These are phyloP conservation scores for Fraxinus cuspidata DNA, from an alignment of 257 asterid genomes.

Conservation along the genomic window DNA sequence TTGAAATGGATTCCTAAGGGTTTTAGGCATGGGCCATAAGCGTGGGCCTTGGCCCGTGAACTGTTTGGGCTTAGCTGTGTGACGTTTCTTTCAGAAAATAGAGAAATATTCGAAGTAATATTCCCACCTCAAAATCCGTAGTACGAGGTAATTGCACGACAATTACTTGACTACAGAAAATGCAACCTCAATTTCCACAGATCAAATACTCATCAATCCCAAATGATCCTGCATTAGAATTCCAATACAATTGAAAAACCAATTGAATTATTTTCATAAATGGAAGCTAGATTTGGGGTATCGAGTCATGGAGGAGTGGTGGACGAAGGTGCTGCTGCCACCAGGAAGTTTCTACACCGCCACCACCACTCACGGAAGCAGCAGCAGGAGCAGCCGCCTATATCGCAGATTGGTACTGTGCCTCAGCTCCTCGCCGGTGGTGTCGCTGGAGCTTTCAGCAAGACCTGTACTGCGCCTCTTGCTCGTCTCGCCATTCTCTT, in stretches of 20 bases:
- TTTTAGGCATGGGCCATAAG: no score
- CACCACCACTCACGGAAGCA: slow-evolving; percentile 37
- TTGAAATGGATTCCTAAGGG: no score
- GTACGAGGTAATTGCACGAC: neutral
- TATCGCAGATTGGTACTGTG: slow-evolving; percentile 65
- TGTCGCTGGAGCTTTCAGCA: slow-evolving; percentile 74
- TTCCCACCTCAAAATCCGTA: neutral
- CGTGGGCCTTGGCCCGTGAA: neutral
- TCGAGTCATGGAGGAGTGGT: slow-evolving; percentile 46
- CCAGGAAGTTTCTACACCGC: slow-evolving; percentile 48
- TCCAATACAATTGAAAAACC: neutral
- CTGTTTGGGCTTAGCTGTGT: neutral
- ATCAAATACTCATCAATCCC: neutral
- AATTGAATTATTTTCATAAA: slow-evolving; percentile 7
- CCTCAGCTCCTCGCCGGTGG: slow-evolving; percentile 81
- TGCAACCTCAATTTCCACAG: neutral
- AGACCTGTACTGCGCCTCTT: slow-evolving; percentile 81
- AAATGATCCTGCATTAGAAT: neutral
- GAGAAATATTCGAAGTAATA: slow-evolving; percentile 18
- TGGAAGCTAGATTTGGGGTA: slow-evolving; percentile 68
- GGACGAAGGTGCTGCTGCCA: slow-evolving; percentile 60
- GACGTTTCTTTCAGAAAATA: neutral
- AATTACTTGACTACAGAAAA: neutral
- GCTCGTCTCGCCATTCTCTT: slow-evolving; percentile 79
- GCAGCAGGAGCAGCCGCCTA: slow-evolving; percentile 42